Conservation (phyloP, 495 filamentous ascomycete species). For the Amniculicola lignicola region DNA sequence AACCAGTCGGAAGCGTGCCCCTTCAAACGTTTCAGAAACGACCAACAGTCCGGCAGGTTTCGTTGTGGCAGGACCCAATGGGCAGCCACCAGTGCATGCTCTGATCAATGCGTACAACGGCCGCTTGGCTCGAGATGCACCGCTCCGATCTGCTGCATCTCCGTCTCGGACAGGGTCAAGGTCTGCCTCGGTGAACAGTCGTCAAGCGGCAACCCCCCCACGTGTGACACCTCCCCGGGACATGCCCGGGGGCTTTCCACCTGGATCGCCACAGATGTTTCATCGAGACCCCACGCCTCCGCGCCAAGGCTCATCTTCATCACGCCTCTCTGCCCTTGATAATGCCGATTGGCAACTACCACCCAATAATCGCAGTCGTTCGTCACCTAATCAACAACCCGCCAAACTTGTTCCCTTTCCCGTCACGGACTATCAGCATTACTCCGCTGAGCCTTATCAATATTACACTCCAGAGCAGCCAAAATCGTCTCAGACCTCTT, state of each 20-base stretch:
- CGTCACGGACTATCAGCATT: constrained; percentile 28
- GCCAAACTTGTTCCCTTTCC: constrained; percentile 28
- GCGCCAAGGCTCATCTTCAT: constrained; percentile 34
- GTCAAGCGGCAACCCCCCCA: constrained; percentile 32
- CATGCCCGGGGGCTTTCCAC: constrained; percentile 30
- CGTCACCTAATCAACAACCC: constrained; percentile 30
- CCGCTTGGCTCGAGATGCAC: constrained; percentile 18
- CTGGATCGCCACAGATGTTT: constrained; percentile 20
- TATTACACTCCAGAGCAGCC: constrained; percentile 12
- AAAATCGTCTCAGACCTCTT: constrained; percentile 1
- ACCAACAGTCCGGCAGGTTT: constrained; percentile 32
- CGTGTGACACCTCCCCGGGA: constrained; percentile 25
- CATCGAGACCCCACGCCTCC: constrained; percentile 31
- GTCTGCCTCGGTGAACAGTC: constrained; percentile 36
- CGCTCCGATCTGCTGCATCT: constrained; percentile 15
- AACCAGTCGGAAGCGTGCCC: constrained; percentile 20
- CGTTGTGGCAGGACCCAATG: constrained; percentile 38
- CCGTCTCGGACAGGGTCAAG: constrained; percentile 34
- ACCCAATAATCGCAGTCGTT: constrained; percentile 18
- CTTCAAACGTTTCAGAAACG: constrained; percentile 16
- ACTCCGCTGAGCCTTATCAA: constrained; percentile 25
- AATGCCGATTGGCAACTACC: constrained; percentile 25
- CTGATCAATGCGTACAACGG: constrained; percentile 32
- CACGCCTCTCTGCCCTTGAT: constrained; percentile 29
- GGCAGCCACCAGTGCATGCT: constrained; percentile 35